A percentile compares a stretch with the other conserved stretches of the same genome.
phyloP scores from a whole-genome alignment of 2,329 filamentous ascomycete genomes.

The Cytospora paraplurivora region DNA sequence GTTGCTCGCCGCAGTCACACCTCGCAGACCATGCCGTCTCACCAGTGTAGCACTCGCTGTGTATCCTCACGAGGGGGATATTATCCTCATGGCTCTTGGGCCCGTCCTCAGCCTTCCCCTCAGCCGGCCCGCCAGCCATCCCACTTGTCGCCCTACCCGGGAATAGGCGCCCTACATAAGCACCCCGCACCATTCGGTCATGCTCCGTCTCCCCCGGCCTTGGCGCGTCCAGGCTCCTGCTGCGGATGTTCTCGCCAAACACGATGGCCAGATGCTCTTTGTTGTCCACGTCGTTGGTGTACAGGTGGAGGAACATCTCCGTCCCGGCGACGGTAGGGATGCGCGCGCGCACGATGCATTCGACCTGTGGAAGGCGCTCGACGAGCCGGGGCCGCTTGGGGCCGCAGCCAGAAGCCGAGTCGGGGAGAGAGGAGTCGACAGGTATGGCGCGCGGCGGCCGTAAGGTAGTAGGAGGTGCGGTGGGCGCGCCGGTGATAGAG shows the following conservation, averaged over 20 bases:
- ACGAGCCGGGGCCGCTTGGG: slow-evolving; percentile 71
- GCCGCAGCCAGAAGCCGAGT: slow-evolving; percentile 57
- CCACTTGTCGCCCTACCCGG: slow-evolving; percentile 81
- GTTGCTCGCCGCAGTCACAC: slow-evolving; percentile 96
- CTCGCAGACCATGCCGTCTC: slow-evolving; percentile 98
- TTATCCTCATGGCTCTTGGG: slow-evolving; percentile 24
- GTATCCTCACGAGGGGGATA: slow-evolving; percentile 82
- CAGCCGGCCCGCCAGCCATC: slow-evolving; percentile 46
- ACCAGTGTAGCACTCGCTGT: slow-evolving; percentile 97
- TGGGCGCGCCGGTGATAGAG: slow-evolving; percentile 27
- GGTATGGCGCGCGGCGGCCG: slow-evolving; percentile 54
- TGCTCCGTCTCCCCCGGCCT: slow-evolving; percentile 79
- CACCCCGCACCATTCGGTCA: slow-evolving; percentile 91
- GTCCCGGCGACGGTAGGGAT: slow-evolving; percentile 91
- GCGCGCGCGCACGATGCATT: slow-evolving; percentile 89
- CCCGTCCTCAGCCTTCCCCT: slow-evolving; percentile 7
- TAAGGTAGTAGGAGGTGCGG: slow-evolving; percentile 27
- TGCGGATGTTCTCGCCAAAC: slow-evolving; percentile 84
- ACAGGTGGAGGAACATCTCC: slow-evolving; percentile 96
- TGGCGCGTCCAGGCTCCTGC: slow-evolving; percentile 69
- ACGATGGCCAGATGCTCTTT: slow-evolving; percentile 98
- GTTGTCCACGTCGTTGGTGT: slow-evolving; percentile 87
- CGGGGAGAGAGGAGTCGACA: slow-evolving; percentile 59
- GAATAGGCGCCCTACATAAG: slow-evolving; percentile 84
- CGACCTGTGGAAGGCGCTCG: slow-evolving; percentile 76